These are phyloP conservation scores for Penicillium canariense DNA, from an alignment of 495 filamentous ascomycete species.

Conservation along the genomic window DNA sequence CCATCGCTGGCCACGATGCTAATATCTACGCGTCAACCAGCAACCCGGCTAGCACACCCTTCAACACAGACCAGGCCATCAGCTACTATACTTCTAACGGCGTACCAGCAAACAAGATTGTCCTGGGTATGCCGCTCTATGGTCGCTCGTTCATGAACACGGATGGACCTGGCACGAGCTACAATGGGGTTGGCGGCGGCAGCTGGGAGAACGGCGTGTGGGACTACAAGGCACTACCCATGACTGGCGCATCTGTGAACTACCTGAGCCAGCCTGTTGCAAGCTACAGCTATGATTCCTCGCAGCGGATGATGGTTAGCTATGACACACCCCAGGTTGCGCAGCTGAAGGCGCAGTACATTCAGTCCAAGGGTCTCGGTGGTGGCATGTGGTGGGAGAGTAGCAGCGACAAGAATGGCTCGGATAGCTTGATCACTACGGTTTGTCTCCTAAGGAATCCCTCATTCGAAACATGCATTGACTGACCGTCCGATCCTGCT, in stretches of 20 bases:
- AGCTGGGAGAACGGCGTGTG: slow-evolving; percentile 76
- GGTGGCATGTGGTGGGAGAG: slow-evolving; percentile 93
- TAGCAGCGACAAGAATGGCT: slow-evolving; percentile 62
- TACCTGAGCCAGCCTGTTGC: slow-evolving; percentile 36
- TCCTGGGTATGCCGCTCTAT: slow-evolving; percentile 83
- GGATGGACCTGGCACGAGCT: slow-evolving; percentile 64
- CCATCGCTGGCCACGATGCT: slow-evolving; percentile 66
- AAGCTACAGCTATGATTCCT: slow-evolving; percentile 67
- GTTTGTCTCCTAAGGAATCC: slow-evolving; percentile 28
- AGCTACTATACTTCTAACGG: slow-evolving; percentile 61
- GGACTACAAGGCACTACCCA: slow-evolving; percentile 67
- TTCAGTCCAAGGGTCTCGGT: slow-evolving; percentile 61
- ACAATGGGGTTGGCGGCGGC: slow-evolving; percentile 62
- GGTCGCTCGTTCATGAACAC: slow-evolving; percentile 77
- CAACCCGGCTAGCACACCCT: slow-evolving; percentile 61
- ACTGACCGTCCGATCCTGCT: neutral
- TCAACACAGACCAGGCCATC: slow-evolving; percentile 63
- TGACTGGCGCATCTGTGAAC: slow-evolving; percentile 25
- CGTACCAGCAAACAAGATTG: slow-evolving; percentile 64
- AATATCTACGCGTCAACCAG: slow-evolving; percentile 60
- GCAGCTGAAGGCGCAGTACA: slow-evolving; percentile 61
- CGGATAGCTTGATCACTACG: slow-evolving; percentile 59
- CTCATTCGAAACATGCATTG: neutral
- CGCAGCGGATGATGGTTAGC: slow-evolving; percentile 60
- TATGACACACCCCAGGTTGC: slow-evolving; percentile 70